phyloP scores from a whole-genome alignment of 164 flowering plant species.

The Sextonia rubra region DNA sequence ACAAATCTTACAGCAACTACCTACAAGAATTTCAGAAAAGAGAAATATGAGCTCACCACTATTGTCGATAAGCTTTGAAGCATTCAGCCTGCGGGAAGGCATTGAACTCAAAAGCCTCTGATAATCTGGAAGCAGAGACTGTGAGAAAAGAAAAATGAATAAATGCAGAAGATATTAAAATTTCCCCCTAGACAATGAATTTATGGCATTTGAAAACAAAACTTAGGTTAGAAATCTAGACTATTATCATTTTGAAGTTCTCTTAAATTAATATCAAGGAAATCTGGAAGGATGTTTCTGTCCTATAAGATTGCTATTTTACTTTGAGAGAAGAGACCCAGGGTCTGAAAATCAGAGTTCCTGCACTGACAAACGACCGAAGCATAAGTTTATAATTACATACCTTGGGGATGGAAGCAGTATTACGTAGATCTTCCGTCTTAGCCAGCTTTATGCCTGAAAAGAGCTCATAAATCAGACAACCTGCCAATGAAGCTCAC shows the following conservation, averaged over 20 bases:
- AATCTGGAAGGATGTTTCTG: not conserved
- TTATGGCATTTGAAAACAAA: not conserved
- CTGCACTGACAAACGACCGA: not conserved
- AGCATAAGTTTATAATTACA: slow-evolving; percentile 1
- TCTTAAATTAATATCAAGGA: too few relatives aligned
- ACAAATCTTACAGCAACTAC: not conserved
- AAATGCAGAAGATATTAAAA: slow-evolving; percentile 35
- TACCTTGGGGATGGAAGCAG: slow-evolving; percentile 88
- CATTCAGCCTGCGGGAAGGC: slow-evolving; percentile 93
- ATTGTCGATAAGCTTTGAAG: slow-evolving; percentile 88
- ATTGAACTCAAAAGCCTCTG: slow-evolving; percentile 90
- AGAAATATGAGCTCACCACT: slow-evolving; percentile 58
- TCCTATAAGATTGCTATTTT: not conserved
- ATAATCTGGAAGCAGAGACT: slow-evolving; percentile 99
- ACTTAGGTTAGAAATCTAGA: not conserved
- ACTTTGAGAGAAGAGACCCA: not conserved
- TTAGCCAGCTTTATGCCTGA: slow-evolving; percentile 69
- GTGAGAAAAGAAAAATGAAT: slow-evolving; percentile 51
- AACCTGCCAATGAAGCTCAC: slow-evolving; percentile 41
- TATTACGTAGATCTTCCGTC: slow-evolving; percentile 87
- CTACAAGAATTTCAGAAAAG: not conserved
- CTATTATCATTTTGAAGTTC: not conserved
- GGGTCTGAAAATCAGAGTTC: not conserved
- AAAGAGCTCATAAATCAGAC: slow-evolving; percentile 92
- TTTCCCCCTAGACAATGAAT: slow-evolving; percentile 5